These are phyloP conservation scores for Galerina sulciceps DNA, from an alignment of 768 basidiomycete species.

Conservation along the genomic window DNA sequence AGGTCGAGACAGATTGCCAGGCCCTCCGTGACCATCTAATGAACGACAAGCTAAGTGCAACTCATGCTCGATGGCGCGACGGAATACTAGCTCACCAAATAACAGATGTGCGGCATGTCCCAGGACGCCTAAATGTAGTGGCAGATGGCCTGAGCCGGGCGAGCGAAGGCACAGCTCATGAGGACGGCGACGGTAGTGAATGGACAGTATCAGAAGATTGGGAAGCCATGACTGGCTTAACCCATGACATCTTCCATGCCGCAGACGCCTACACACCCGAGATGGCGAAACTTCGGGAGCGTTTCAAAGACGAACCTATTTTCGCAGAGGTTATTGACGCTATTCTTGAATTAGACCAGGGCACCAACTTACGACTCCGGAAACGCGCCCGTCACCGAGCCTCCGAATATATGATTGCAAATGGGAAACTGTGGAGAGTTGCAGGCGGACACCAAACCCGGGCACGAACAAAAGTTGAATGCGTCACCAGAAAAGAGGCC, in stretches of 20 bases:
- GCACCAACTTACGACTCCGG: slow-evolving; percentile 5
- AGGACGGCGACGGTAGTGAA: slow-evolving; percentile 24
- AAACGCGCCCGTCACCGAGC: slow-evolving; percentile 24
- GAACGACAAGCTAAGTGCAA: slow-evolving; percentile 26
- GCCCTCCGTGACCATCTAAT: slow-evolving; percentile 32
- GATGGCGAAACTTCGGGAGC: no score
- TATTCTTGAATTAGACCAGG: slow-evolving; percentile 18
- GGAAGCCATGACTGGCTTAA: slow-evolving; percentile 16
- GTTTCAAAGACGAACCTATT: background rate
- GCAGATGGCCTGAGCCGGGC: slow-evolving; percentile 31
- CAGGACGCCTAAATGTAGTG: background rate
- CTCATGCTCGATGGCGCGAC: slow-evolving; percentile 40
- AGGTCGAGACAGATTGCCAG: slow-evolving; percentile 38
- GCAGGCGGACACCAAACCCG: slow-evolving; percentile 10
- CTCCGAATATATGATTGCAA: slow-evolving; percentile 25
- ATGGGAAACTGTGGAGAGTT: slow-evolving; percentile 27
- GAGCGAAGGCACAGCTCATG: slow-evolving; percentile 14
- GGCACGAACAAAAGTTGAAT: slow-evolving; percentile 3
- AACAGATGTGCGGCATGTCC: slow-evolving; percentile 17
- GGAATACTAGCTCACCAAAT: slow-evolving; percentile 32
- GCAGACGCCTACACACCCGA: no score
- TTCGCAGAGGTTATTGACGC: background rate
- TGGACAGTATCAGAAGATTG: slow-evolving; percentile 32
- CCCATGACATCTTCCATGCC: slow-evolving; percentile 18
- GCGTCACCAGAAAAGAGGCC: no score